Percentiles rank a stretch among this genome's conserved stretches.
Conservation (phyloP, 2,329 filamentous ascomycete genomes). For the Colletotrichum falcatum region DNA sequence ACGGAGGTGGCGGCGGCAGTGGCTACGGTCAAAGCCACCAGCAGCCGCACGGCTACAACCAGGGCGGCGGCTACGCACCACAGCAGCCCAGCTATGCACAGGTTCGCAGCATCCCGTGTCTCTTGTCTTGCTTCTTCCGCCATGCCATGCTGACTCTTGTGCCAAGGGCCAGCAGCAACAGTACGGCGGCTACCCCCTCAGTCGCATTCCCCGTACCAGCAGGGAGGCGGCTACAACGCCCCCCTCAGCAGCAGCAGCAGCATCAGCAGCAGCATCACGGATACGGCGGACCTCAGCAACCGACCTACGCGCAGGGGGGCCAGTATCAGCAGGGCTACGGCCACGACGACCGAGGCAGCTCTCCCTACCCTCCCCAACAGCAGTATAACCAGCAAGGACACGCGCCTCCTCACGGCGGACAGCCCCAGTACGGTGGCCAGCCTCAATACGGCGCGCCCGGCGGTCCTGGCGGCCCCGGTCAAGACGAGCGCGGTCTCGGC, state of each 20-base stretch:
- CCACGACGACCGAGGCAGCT: slow-evolving; percentile 46
- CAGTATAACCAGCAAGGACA: slow-evolving; percentile 37
- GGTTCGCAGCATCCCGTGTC: slow-evolving; percentile 35
- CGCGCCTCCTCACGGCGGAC: slow-evolving; percentile 34
- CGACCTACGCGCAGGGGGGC: slow-evolving; percentile 24
- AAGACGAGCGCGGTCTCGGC: slow-evolving; percentile 67
- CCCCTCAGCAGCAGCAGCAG: slow-evolving; percentile 20
- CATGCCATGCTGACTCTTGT: not conserved
- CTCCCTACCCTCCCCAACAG: slow-evolving; percentile 42
- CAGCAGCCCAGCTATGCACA: slow-evolving; percentile 46
- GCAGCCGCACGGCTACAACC: slow-evolving; percentile 39
- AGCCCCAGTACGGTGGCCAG: slow-evolving; percentile 32
- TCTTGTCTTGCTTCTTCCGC: not conserved
- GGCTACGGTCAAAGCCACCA: slow-evolving; percentile 43
- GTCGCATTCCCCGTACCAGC: slow-evolving; percentile 43
- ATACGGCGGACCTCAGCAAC: slow-evolving; percentile 39
- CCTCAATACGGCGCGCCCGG: slow-evolving; percentile 42
- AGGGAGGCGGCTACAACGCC: slow-evolving; percentile 42
- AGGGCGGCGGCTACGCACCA: slow-evolving; percentile 43
- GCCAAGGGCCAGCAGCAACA: slow-evolving; percentile 37
- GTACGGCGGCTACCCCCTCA: slow-evolving; percentile 40
- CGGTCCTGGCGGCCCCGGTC: slow-evolving; percentile 48
- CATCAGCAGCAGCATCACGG: slow-evolving; percentile 31
- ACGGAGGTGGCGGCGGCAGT: slow-evolving; percentile 48
- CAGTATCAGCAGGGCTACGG: slow-evolving; percentile 49